Evolutionary conservation across 179 eudicot species (phyloP).

Genomic region (Camellia oleifera): DNA sequence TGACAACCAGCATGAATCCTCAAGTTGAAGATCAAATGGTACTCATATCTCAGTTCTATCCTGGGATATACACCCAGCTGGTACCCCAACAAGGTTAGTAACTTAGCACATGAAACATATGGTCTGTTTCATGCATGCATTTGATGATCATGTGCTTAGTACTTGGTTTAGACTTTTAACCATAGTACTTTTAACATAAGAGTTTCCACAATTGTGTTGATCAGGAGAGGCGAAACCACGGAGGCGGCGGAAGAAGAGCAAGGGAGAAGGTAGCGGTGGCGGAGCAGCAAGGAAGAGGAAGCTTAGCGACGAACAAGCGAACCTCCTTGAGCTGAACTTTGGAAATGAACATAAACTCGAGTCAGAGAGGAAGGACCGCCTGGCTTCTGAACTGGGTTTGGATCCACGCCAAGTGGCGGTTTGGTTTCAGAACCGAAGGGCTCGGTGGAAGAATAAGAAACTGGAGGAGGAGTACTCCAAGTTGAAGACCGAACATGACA

Average conservation of each 20-base stretch:
- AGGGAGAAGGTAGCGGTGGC: constrained; percentile 26
- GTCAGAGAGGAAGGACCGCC: constrained; percentile 70
- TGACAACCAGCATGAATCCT: constrained; percentile 22
- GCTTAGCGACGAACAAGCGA: constrained; percentile 70
- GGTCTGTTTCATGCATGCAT: no score
- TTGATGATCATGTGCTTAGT: no score
- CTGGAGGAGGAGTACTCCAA: constrained; percentile 75
- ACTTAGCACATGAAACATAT: constrained; percentile 25
- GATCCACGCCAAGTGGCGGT: constrained; percentile 97
- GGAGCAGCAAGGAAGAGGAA: constrained; percentile 62
- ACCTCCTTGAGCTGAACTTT: constrained; percentile 58
- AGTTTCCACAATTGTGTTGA: neutral
- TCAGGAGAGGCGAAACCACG: constrained; percentile 41
- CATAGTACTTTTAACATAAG: no score
- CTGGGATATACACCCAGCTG: constrained; percentile 43
- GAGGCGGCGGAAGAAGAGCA: constrained; percentile 64
- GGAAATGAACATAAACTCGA: constrained; percentile 81
- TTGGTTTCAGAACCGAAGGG: constrained; percentile 96
- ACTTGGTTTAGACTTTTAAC: no score
- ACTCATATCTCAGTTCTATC: constrained; percentile 50
- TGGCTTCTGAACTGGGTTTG: constrained; percentile 76
- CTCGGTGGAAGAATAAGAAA: constrained; percentile 89
- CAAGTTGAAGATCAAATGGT: constrained; percentile 40
- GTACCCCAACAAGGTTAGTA: constrained; percentile 54
- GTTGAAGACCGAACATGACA: constrained; percentile 50